Evolutionary conservation across 164 flowering plant species (phyloP).

Genomic region (Sextonia rubra): DNA sequence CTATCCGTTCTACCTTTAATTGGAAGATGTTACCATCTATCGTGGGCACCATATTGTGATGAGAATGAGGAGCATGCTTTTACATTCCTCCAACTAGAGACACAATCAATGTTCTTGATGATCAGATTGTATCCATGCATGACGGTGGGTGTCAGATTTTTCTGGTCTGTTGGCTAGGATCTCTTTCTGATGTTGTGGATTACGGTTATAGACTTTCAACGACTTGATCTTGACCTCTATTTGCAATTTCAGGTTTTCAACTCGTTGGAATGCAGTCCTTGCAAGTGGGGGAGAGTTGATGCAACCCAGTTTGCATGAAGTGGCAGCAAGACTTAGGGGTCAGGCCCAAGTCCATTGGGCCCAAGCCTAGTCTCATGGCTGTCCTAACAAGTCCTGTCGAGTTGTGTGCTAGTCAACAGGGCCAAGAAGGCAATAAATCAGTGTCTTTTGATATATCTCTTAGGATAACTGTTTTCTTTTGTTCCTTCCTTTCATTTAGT

Average conservation of each 20-base stretch:
- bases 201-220: neutral
- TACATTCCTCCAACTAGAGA: neutral
- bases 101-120: constrained; percentile 1
- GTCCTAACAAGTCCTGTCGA: too few relatives aligned
- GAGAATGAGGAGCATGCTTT: neutral
- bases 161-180: neutral
- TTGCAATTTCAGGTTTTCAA: neutral
- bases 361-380: neutral
- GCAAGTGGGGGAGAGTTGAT: neutral
- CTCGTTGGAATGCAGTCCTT: neutral
- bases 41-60: neutral
- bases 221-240: neutral
- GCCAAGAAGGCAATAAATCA: too few relatives aligned
- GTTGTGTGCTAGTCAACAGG: too few relatives aligned
- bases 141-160: neutral
- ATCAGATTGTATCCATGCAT: neutral
- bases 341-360: neutral
- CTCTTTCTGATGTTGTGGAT: neutral
- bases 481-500: too few relatives aligned
- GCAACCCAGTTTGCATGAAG: neutral
- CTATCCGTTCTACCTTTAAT: neutral
- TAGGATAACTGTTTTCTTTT: too few relatives aligned
- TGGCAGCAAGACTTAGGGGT: neutral
- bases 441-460: too few relatives aligned
- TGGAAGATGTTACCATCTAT: neutral